Evolutionary conservation across 1,284 basidiomycete species (phyloP).

Genomic region (Cryptococcus sp.): DNA sequence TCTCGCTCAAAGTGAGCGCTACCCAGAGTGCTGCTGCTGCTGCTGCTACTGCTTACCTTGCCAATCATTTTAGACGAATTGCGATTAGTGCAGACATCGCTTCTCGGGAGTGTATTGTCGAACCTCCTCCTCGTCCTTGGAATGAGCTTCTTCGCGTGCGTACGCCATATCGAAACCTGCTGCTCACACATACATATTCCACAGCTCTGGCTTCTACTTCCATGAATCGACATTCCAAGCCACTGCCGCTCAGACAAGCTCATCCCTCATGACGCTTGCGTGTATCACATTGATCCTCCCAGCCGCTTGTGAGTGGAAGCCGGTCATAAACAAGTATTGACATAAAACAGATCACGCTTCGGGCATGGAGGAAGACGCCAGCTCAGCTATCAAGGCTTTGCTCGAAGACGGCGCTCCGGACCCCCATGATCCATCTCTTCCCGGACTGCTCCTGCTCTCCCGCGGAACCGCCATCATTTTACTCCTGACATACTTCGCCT

Average conservation of each 20-base stretch:
- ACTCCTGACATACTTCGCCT: slow-evolving; percentile 77
- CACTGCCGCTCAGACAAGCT: slow-evolving; percentile 80
- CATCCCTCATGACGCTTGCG: slow-evolving; percentile 78
- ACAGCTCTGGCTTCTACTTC: slow-evolving; percentile 61
- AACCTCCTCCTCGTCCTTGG: slow-evolving; percentile 86
- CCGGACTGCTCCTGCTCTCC: slow-evolving; percentile 73
- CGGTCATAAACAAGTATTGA: slow-evolving; percentile 1
- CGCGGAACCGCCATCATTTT: slow-evolving; percentile 81
- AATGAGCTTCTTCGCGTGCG: slow-evolving; percentile 77
- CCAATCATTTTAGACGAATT: slow-evolving; percentile 62
- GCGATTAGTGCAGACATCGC: slow-evolving; percentile 81
- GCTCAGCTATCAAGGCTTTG: slow-evolving; percentile 18
- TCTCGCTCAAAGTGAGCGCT: slow-evolving; percentile 67
- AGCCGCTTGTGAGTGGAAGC: slow-evolving; percentile 67
- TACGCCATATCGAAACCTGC: slow-evolving; percentile 17
- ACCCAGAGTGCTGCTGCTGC: not conserved
- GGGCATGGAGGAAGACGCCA: slow-evolving; percentile 25
- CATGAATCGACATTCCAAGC: slow-evolving; percentile 73
- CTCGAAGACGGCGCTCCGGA: slow-evolving; percentile 35
- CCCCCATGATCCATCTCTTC: slow-evolving; percentile 46
- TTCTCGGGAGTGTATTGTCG: slow-evolving; percentile 67
- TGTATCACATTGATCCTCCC: slow-evolving; percentile 89
- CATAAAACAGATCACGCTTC: slow-evolving; percentile 40
- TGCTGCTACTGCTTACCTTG: slow-evolving; percentile 8
- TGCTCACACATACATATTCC: not conserved